Conservation (phyloP, 352 stramenopile genomes). For the Halophytophthora polymorphica region DNA sequence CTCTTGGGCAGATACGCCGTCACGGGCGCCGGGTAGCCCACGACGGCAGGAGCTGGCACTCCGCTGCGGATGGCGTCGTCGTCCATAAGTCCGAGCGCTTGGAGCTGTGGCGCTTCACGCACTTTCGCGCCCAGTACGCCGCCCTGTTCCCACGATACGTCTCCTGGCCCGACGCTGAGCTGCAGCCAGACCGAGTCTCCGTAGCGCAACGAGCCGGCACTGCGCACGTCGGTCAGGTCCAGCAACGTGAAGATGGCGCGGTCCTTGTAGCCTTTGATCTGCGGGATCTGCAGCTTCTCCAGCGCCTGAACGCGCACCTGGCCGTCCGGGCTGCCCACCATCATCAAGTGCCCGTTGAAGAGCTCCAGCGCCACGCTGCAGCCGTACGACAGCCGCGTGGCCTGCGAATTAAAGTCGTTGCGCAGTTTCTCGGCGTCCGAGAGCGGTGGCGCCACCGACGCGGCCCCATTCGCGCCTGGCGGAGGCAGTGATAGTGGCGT, state of each 20-base stretch:
- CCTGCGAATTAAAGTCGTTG: slow-evolving; percentile 75
- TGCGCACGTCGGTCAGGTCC: slow-evolving; percentile 61
- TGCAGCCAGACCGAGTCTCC: slow-evolving; percentile 79
- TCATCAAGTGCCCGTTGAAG: slow-evolving; percentile 76
- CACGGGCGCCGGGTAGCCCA: slow-evolving; percentile 60
- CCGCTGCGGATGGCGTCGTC: slow-evolving; percentile 49
- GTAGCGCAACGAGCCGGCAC: slow-evolving; percentile 63
- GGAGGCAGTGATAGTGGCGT: slow-evolving; percentile 4
- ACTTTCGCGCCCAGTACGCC: slow-evolving; percentile 75
- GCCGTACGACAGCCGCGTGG: slow-evolving; percentile 55
- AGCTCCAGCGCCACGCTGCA: slow-evolving; percentile 68
- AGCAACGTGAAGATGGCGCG: slow-evolving; percentile 71
- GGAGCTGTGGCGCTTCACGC: slow-evolving; percentile 64
- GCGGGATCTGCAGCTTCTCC: slow-evolving; percentile 48
- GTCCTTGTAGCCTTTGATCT: slow-evolving; percentile 49
- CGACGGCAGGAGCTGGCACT: slow-evolving; percentile 35
- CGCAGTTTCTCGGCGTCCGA: slow-evolving; percentile 60
- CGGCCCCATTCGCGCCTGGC: neutral
- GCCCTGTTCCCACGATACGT: slow-evolving; percentile 70
- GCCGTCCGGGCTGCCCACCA: slow-evolving; percentile 58
- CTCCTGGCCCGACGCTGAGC: slow-evolving; percentile 58
- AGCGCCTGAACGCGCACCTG: slow-evolving; percentile 60
- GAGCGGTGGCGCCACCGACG: slow-evolving; percentile 8
- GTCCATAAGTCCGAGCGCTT: slow-evolving; percentile 49
- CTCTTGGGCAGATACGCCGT: slow-evolving; percentile 74